Evolutionary conservation across 148 eudicot genomes (phyloP), one percentile per base, ranked within the genome.

Genomic region (Rhododendron simsii): DNA sequence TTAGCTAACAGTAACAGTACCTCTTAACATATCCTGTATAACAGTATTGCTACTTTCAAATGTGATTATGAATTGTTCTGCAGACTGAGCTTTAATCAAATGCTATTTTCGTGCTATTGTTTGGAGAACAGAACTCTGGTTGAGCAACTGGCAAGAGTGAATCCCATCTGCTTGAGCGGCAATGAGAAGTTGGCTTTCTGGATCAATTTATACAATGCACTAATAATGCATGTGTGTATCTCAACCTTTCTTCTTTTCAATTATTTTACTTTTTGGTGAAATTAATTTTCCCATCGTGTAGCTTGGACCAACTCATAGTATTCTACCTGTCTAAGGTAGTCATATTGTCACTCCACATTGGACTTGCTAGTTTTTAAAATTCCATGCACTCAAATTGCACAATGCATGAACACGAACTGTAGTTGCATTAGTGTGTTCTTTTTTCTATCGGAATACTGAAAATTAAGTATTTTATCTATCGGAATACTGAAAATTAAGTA

Each of bases 151-250:
- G 86, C 86, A 26, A 85, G 59, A 85, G 82, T 85, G 53, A 78
- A 78, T 26, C 86, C 86, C 23, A 44, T 57, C 82, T 50, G 41
- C 65, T 57, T 85, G 82, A 85, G 82, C 57, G 26, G 73, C 39
- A 57, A 77, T 26, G 82, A 77, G 86, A 85, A 85, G 82, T 78
- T 85, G 86, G 86, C 86, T 77, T 85, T 85, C 82, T 85, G 86
- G 86, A 85, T 85, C 86, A 85, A 85, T 33, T 37, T 85, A 28
- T 85, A 85, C 20, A 85, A 77, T 85, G 86, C 86, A 13, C 86
- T 85, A 41, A 85, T 85, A 85, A 85, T 85, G 86, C 86, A 85
- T 85, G 86, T 85, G 55, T 5, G 86, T 85, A n/a, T 76, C 39
- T 85, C 82, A 55, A 76, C 23, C 30, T 84, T 33, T 77, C 18